Evolutionary conservation across 2,329 filamentous ascomycete species (phyloP).

Genomic region (Xylariaceae sp.): DNA sequence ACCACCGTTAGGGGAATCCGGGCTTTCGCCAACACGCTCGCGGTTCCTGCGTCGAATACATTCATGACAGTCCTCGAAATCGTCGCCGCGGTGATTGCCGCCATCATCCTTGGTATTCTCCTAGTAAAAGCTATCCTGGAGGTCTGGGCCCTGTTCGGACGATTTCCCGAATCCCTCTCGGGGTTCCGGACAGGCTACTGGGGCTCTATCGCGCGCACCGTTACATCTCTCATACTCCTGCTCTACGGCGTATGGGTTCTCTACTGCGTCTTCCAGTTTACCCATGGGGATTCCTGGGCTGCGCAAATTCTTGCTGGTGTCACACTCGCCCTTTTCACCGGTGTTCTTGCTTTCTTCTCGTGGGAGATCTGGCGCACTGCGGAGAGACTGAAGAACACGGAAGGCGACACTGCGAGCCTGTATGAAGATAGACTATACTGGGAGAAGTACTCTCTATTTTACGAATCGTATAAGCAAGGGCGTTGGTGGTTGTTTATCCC

Average conservation of each 20-base stretch:
- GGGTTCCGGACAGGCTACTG: conserved; percentile 96
- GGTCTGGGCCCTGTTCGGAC: conserved; percentile 83
- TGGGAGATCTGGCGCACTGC: conserved; percentile 79
- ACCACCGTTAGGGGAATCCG: conserved; percentile 69
- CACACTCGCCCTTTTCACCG: conserved; percentile 77
- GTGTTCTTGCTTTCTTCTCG: conserved; percentile 74
- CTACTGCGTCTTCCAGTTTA: conserved; percentile 96
- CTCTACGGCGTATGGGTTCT: conserved; percentile 94
- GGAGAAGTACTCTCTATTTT: conserved; percentile 96
- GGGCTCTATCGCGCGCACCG: conserved; percentile 82
- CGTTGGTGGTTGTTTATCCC: conserved; percentile 99
- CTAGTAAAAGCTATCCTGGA: conserved; percentile 90
- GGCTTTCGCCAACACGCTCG: conserved; percentile 76
- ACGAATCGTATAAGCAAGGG: conserved; percentile 88
- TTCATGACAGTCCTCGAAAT: conserved; percentile 94
- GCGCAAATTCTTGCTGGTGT: conserved; percentile 79
- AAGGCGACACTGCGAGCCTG: conserved; percentile 68
- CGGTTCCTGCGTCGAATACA: conserved; percentile 81
- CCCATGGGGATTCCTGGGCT: conserved; percentile 87
- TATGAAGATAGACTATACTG: conserved; percentile 88
- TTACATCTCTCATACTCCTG: conserved; percentile 84
- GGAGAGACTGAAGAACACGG: conserved; percentile 64
- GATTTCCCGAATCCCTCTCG: conserved; percentile 71
- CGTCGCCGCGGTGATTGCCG: conserved; percentile 80
- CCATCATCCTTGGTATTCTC: conserved; percentile 79